Evolutionary conservation across 1,284 basidiomycete species (phyloP).

Genomic region (Trametes polyzona): DNA sequence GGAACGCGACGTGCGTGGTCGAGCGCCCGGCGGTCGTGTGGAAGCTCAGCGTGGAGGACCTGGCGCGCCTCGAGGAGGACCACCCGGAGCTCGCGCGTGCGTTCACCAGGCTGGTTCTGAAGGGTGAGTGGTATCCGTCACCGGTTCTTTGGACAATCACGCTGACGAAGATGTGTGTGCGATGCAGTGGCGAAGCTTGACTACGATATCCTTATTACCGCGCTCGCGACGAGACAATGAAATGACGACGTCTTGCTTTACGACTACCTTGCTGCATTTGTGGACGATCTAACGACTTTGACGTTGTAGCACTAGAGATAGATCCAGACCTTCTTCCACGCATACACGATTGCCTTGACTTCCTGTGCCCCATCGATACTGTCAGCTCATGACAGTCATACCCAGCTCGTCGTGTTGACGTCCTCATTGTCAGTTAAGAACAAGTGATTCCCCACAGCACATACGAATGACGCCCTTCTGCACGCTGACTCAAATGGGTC

Average conservation of each 20-base stretch:
- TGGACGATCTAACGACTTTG: not conserved
- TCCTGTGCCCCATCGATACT: too few species aligned
- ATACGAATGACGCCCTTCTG: too few species aligned
- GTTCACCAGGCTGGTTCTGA: slow-evolving; percentile 78
- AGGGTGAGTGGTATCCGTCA: slow-evolving; percentile 55
- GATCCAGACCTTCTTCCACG: too few species aligned
- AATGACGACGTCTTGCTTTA: not conserved
- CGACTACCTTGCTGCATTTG: not conserved
- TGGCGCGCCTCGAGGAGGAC: slow-evolving; percentile 67
- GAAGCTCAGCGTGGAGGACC: slow-evolving; percentile 66
- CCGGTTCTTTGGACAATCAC: not conserved
- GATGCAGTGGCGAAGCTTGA: slow-evolving; percentile 75
- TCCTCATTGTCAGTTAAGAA: too few species aligned
- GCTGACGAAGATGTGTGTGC: slow-evolving; percentile 1
- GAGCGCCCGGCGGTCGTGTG: slow-evolving; percentile 82
- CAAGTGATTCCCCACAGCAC: too few species aligned
- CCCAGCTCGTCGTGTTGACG: too few species aligned
- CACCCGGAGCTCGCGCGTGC: slow-evolving; percentile 65
- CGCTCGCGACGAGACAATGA: slow-evolving; percentile 69
- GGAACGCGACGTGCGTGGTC: slow-evolving; percentile 87
- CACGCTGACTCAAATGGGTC: too few species aligned
- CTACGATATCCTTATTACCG: slow-evolving; percentile 74
- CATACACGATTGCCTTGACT: too few species aligned
- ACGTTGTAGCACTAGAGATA: slow-evolving; percentile 13
- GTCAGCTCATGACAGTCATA: too few species aligned